Conservation (phyloP, 176 grass and related monocot genomes). For the Bonia amplexicaulis region DNA sequence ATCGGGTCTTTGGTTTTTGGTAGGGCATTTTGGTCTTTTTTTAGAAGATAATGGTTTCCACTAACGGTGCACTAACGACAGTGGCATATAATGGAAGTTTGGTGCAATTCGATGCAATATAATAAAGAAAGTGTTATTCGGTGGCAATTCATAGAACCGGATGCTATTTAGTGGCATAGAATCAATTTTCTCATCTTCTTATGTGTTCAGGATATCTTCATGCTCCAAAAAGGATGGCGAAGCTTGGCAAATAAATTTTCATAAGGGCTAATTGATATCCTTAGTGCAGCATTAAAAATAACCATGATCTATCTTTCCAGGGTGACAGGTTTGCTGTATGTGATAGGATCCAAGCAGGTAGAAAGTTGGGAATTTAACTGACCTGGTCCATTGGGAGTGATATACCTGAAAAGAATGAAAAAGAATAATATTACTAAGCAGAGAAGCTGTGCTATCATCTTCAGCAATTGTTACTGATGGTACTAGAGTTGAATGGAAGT, state of each 20-base stretch:
- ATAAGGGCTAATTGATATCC: not conserved
- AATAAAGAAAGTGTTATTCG: too few relatives aligned
- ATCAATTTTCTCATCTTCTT: not conserved
- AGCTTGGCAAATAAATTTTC: not conserved
- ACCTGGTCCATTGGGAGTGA: constrained; percentile 64
- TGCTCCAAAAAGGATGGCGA: not conserved
- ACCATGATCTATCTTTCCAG: not conserved
- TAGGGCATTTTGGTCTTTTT: too few relatives aligned
- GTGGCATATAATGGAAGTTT: too few relatives aligned
- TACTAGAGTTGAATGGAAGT: not conserved
- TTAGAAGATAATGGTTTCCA: too few relatives aligned
- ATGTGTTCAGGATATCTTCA: not conserved
- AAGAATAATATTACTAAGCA: constrained; percentile 7
- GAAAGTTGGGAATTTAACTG: not conserved
- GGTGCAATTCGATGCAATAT: too few relatives aligned
- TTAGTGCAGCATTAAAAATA: not conserved
- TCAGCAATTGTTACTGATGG: not conserved
- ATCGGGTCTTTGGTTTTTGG: too few relatives aligned
- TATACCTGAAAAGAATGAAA: constrained; percentile 47
- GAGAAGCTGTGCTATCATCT: not conserved
- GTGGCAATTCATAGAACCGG: too few relatives aligned
- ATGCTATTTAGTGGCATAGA: too few relatives aligned
- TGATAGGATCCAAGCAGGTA: not conserved
- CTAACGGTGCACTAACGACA: too few relatives aligned
- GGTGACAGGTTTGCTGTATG: not conserved